These are phyloP conservation scores for Allantophomopsis lycopodina DNA, from an alignment of 2,329 filamentous ascomycete genomes.

Conservation along the genomic window DNA sequence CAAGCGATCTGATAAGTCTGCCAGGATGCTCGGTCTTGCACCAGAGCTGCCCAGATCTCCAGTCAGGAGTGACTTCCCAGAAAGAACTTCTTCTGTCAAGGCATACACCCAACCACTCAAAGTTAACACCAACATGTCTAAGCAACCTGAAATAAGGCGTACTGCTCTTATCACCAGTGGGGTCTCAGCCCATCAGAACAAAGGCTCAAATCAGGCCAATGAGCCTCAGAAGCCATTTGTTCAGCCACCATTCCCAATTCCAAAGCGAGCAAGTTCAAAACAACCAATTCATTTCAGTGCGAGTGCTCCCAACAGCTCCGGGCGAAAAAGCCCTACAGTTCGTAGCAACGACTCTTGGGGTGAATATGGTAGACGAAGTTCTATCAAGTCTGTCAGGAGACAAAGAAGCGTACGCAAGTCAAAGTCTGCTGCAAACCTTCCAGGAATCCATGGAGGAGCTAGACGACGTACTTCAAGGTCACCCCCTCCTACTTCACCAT, in stretches of 20 bases:
- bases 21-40: conserved; percentile 3
- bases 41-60: conserved; percentile 4
- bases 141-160: conserved; percentile 50
- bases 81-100: conserved; percentile 5
- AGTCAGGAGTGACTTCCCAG: conserved; percentile 6
- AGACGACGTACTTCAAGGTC: conserved; percentile 42
- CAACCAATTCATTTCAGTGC: conserved; percentile 46
- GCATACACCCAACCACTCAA: conserved; percentile 16
- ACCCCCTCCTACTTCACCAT: conserved; percentile 52
- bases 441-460: conserved; percentile 33
- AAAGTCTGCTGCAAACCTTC: conserved; percentile 66
- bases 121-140: conserved; percentile 11
- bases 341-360: conserved; percentile 37
- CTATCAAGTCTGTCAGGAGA: conserved; percentile 11
- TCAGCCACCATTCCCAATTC: conserved; percentile 83
- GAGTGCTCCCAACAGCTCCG: conserved; percentile 50
- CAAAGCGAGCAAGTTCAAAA: conserved; percentile 75
- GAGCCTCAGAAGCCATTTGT: conserved; percentile 27
- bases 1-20: conserved; percentile 3
- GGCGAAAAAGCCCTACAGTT: conserved; percentile 62
- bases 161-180: conserved; percentile 71
- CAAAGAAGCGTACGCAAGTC: conserved; percentile 63
- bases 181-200: conserved; percentile 52
- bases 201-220: conserved; percentile 51
- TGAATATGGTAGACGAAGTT: conserved; percentile 25